Conservation (phyloP, 371 early-diverging fungal genomes). For the Actinomortierella wolfii region DNA sequence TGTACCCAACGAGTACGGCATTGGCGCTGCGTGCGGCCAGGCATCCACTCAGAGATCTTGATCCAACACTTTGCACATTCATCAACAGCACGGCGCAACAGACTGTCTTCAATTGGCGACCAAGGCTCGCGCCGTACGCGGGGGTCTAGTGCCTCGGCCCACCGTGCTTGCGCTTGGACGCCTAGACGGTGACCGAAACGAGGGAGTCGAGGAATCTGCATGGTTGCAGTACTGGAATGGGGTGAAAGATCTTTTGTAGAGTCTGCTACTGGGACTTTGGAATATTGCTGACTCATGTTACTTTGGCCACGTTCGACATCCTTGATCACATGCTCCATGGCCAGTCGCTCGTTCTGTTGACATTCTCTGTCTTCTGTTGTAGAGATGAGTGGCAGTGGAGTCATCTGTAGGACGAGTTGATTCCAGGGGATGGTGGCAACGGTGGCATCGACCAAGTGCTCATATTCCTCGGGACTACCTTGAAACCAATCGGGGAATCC, state of each 20-base stretch:
- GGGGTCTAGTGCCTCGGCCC: constrained; percentile 78
- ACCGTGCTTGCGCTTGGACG: constrained; percentile 77
- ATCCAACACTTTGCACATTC: constrained; percentile 71
- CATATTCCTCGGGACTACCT: no score
- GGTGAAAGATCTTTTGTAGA: constrained; percentile 14
- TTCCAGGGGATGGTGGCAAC: no score
- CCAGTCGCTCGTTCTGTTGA: no score
- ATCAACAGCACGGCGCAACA: constrained; percentile 57
- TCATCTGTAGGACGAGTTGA: no score
- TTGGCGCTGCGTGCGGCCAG: constrained; percentile 74
- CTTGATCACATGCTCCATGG: not conserved
- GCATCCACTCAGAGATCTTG: constrained; percentile 69
- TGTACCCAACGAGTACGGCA: constrained; percentile 77
- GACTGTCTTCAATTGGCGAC: constrained; percentile 64
- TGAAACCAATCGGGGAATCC: not conserved
- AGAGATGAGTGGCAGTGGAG: no score
- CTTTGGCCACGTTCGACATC: not conserved
- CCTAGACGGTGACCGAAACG: constrained; percentile 69
- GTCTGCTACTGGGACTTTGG: constrained; percentile 9
- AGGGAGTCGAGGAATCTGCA: constrained; percentile 46
- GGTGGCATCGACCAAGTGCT: no score
- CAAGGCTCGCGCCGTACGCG: constrained; percentile 71
- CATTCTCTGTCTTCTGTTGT: no score
- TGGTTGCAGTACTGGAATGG: constrained; percentile 62
- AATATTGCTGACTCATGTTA: not conserved